Conservation (phyloP, 2,329 filamentous ascomycete genomes). For the Hypomyces perniciosus region DNA sequence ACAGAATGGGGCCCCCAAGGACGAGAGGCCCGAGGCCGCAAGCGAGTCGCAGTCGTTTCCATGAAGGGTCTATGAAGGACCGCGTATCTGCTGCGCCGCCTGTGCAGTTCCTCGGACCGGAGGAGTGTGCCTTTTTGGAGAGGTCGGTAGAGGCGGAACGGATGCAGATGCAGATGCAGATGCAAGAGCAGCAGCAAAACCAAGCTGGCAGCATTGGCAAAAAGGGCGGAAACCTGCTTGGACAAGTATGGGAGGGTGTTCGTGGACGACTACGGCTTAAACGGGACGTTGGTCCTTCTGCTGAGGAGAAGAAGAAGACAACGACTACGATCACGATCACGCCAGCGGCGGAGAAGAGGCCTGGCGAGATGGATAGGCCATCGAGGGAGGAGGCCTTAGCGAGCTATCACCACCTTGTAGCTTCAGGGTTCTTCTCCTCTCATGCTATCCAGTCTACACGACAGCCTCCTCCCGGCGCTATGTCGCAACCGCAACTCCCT, state of each 20-base stretch:
- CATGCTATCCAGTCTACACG: slow-evolving; percentile 54
- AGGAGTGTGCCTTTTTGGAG: slow-evolving; percentile 28
- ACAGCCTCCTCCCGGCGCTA: slow-evolving; percentile 28
- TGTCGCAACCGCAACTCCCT: slow-evolving; percentile 1
- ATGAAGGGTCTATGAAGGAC: slow-evolving; percentile 85
- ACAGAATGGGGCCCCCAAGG: slow-evolving; percentile 23
- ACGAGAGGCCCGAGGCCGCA: slow-evolving; percentile 28
- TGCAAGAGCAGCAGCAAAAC: not conserved
- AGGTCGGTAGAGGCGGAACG: slow-evolving; percentile 16
- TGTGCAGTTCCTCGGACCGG: slow-evolving; percentile 53
- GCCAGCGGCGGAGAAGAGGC: slow-evolving; percentile 11
- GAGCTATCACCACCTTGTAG: slow-evolving; percentile 51
- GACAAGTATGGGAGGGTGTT: slow-evolving; percentile 35
- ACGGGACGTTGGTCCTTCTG: slow-evolving; percentile 19
- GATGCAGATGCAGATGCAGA: slow-evolving; percentile 9
- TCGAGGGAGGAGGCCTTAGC: slow-evolving; percentile 47
- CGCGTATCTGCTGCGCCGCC: slow-evolving; percentile 67
- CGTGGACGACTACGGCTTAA: slow-evolving; percentile 27
- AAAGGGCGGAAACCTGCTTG: slow-evolving; percentile 27
- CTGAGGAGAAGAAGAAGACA: slow-evolving; percentile 20
- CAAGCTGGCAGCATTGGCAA: not conserved
- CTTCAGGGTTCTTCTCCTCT: slow-evolving; percentile 52
- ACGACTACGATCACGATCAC: slow-evolving; percentile 16
- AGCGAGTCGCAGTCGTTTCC: slow-evolving; percentile 47
- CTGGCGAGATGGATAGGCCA: slow-evolving; percentile 21